Evolutionary conservation across 2,329 filamentous ascomycete genomes (phyloP).

Genomic region (Xylariaceae sp.): DNA sequence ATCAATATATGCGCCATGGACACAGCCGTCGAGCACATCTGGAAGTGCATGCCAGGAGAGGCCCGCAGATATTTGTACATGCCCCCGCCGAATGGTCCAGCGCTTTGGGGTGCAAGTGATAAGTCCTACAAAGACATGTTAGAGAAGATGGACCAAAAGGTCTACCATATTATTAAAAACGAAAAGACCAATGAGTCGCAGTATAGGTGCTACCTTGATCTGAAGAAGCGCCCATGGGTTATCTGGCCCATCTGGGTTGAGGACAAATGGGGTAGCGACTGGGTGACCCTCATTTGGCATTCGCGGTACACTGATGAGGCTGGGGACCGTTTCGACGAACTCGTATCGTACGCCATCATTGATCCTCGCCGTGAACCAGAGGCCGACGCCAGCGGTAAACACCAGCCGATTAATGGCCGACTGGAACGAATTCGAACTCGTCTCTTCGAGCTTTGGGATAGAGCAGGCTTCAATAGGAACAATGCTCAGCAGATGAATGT

Average conservation of each 20-base stretch:
- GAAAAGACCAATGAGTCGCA: neutral
- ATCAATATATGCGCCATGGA: constrained; percentile 33
- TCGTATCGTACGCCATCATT: constrained; percentile 29
- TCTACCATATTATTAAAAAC: neutral
- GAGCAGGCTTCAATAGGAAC: constrained; percentile 16
- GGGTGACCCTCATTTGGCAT: constrained; percentile 31
- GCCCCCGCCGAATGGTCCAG: constrained; percentile 34
- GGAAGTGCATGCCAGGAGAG: constrained; percentile 31
- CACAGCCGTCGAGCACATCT: constrained; percentile 32
- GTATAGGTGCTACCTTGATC: constrained; percentile 21
- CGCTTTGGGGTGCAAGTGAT: constrained; percentile 32
- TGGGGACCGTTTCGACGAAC: constrained; percentile 12
- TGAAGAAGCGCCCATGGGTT: constrained; percentile 33
- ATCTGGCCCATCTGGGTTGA: constrained; percentile 41
- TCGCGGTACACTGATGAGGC: neutral
- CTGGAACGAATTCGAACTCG: constrained; percentile 12
- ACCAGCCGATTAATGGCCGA: constrained; percentile 21
- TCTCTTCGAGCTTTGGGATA: constrained; percentile 19
- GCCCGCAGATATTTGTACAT: constrained; percentile 19
- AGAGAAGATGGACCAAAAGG: constrained; percentile 15
- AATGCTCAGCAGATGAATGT: neutral
- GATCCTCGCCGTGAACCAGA: constrained; percentile 33
- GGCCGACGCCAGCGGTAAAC: neutral
- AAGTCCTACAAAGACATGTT: constrained; percentile 20
- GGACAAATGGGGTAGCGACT: constrained; percentile 37